Evolutionary conservation across 192 early-diverging fungal genomes (phyloP), one percentile per base, ranked within the genome.

Genomic region (Mortierella antarctica): DNA sequence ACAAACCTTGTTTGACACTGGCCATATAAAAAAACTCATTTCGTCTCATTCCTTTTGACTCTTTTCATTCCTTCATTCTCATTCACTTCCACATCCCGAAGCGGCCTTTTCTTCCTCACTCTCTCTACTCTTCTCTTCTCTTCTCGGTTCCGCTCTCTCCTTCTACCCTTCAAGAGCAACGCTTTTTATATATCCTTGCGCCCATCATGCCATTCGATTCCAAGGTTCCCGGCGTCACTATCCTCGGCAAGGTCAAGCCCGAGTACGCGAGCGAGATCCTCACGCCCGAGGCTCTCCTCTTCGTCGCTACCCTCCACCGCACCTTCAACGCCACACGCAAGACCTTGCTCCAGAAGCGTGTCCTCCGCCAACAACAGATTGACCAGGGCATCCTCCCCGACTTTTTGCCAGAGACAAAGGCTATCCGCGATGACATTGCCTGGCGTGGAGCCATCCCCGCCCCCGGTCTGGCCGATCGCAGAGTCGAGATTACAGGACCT

Each of bases 401-500:
- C 73, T 99, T 99, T 84, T 83, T 99, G 69, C 94, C 97, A 45
- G 92, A 96, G 86, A 99, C 97, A 20, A 92, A 91, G 58, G 88
- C 90, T 80, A 96, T 99, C 82, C 92, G 97, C 70, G 93, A 93
- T 56, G 93, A 97, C 85, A 86, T 91, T 56, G 92, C 92, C 40
- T 99, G 97, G 97, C 91, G 89, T 64, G 97, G 91, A n/a, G 96
- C 97, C 46, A 72, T 82, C 45, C 97, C 97, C 68, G 96, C 95
- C 18, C 97, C 96, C 7, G 96, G 96, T 7, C 84, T 99, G 46
- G 86, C 91, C 15, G 96, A 99, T 85, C 91, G 97, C 57, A 90
- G 97, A 56, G 96, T 97, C 64, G 97, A 99, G 86, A 99, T 99
- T 86, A 99, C 97, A 42, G 97, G 97, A 44, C 97, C 97, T 18